Evolutionary conservation across 805 yeast genomes (phyloP).

Genomic region (Saturnispora diversa): DNA sequence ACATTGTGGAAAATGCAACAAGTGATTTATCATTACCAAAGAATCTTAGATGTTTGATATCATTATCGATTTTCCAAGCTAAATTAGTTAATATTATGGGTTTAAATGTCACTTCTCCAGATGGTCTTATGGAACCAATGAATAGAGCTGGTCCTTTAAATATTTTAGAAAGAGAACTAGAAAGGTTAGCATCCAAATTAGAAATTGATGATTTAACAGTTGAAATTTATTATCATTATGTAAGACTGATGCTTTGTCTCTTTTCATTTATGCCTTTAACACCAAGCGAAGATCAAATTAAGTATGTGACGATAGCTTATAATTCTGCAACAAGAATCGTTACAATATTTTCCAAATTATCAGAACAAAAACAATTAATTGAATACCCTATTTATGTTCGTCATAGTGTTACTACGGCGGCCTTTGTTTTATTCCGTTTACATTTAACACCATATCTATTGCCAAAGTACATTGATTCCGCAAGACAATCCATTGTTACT

Average conservation of each 20-base stretch:
- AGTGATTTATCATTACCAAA: constrained; percentile 58
- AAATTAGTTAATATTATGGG: constrained; percentile 83
- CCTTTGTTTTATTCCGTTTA: constrained; percentile 67
- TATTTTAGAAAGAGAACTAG: constrained; percentile 72
- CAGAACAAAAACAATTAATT: constrained; percentile 60
- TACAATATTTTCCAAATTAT: constrained; percentile 64
- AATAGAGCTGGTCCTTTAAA: constrained; percentile 74
- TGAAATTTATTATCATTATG: constrained; percentile 71
- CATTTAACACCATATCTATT: constrained; percentile 69
- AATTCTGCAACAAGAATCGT: constrained; percentile 73
- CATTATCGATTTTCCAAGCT: constrained; percentile 74
- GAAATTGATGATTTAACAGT: constrained; percentile 60
- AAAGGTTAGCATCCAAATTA: constrained; percentile 56
- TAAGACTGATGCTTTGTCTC: constrained; percentile 73
- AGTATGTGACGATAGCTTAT: constrained; percentile 76
- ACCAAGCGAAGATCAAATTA: constrained; percentile 77
- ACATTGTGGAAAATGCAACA: constrained; percentile 69
- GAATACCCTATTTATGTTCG: constrained; percentile 83
- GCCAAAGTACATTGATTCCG: constrained; percentile 74
- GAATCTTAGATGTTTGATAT: constrained; percentile 61
- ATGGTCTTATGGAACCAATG: constrained; percentile 79
- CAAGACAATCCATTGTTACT: constrained; percentile 88
- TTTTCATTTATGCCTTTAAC: constrained; percentile 90
- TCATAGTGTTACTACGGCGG: constrained; percentile 78
- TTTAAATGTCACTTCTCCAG: constrained; percentile 72